Evolutionary conservation across 305 asterid species (phyloP).

Genomic region (Petunia hybrid): DNA sequence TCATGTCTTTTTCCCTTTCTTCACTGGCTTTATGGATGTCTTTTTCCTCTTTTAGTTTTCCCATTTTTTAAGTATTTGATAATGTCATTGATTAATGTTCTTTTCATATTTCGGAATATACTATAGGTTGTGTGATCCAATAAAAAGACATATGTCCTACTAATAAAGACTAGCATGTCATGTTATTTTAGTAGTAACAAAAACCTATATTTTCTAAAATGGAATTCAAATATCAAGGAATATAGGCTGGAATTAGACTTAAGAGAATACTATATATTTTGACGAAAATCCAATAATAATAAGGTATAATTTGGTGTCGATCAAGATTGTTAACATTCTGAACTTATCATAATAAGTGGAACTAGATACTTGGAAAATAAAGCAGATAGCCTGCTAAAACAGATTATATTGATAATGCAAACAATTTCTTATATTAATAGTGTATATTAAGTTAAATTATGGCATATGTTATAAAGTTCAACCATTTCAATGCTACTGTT

Average conservation of each 20-base stretch:
- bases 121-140: not conserved
- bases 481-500: not conserved
- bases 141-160: not conserved
- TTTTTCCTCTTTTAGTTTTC: not conserved
- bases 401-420: not conserved
- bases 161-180: not conserved
- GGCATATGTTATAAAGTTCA: not conserved
- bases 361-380: not conserved
- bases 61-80: constrained; percentile 1
- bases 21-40: constrained; percentile 24
- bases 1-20: constrained; percentile 1
- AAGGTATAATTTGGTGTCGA: too few species aligned
- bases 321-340: not conserved
- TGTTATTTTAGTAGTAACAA: not conserved
- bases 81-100: constrained; percentile 1
- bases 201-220: not conserved
- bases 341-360: too few species aligned
- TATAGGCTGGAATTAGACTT: not conserved
- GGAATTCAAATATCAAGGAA: not conserved
- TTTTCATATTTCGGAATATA: not conserved
- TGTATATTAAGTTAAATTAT: not conserved
- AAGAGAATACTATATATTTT: too few species aligned
- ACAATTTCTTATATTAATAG: not conserved
- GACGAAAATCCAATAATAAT: too few species aligned
- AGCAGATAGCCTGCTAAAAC: not conserved